phyloP scores from a whole-genome alignment of 2,329 filamentous ascomycete species.

The Diaporthe nobilis region DNA sequence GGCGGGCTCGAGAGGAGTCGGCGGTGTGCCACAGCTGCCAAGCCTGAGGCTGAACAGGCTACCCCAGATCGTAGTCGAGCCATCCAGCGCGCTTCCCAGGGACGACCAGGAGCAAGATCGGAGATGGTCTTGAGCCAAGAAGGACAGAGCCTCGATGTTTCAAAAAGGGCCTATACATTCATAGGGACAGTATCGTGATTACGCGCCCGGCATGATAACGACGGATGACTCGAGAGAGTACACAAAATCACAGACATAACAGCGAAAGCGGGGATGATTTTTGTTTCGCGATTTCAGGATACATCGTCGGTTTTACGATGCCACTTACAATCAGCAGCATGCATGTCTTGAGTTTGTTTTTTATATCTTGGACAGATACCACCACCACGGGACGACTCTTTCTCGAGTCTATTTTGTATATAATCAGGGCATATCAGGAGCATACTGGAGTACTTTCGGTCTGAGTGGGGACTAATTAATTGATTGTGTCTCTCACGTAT shows the following conservation, averaged over 20 bases:
- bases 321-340: slow-evolving; percentile 10
- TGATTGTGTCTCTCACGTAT: neutral
- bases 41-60: slow-evolving; percentile 64
- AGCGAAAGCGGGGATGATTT: slow-evolving; percentile 2
- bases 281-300: neutral
- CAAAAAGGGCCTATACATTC: too few relatives aligned
- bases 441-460: slow-evolving; percentile 13
- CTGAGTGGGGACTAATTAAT: neutral
- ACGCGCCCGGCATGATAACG: slow-evolving; percentile 11
- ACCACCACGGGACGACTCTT: slow-evolving; percentile 5
- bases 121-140: slow-evolving; percentile 20
- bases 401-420: neutral
- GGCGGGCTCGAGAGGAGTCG: slow-evolving; percentile 52
- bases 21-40: slow-evolving; percentile 63
- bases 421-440: slow-evolving; percentile 26
- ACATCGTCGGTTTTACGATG: slow-evolving; percentile 9
- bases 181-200: neutral
- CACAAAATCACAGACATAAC: neutral
- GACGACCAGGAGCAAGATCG: slow-evolving; percentile 38
- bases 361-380: slow-evolving; percentile 19
- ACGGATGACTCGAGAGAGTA: slow-evolving; percentile 15
- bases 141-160: too few relatives aligned
- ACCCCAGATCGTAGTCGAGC: slow-evolving; percentile 72
- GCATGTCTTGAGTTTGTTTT: slow-evolving; percentile 15
- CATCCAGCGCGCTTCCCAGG: slow-evolving; percentile 58